A percentile compares a stretch with the other conserved stretches of the same genome.
Conservation (phyloP, 768 basidiomycete genomes). For the Scleroderma citrinum region DNA sequence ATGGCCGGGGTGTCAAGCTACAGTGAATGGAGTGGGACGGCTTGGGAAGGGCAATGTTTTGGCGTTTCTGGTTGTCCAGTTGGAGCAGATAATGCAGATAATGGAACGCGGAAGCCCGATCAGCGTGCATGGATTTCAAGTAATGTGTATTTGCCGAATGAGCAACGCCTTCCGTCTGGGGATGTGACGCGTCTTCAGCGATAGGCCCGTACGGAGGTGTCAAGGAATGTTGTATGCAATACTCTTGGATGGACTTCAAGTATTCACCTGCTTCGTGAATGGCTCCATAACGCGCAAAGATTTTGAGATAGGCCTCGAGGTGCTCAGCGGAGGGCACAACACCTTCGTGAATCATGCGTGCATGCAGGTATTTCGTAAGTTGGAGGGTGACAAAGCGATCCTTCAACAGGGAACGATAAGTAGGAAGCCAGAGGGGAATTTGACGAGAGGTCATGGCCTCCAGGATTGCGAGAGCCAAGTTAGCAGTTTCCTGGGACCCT, state of each 20-base stretch:
- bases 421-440: conserved; percentile 35
- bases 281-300: conserved; percentile 40
- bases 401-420: conserved; percentile 40
- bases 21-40: background rate
- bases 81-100: conserved; percentile 39
- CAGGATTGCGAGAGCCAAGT: conserved; percentile 37
- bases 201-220: conserved; percentile 17
- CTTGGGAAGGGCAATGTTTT: conserved; percentile 1
- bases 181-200: background rate
- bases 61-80: conserved; percentile 14
- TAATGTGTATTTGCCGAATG: conserved; percentile 39
- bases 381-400: conserved; percentile 48
- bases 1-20: background rate
- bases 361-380: conserved; percentile 42
- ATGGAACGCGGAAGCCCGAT: conserved; percentile 40
- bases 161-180: conserved; percentile 14
- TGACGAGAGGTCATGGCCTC: conserved; percentile 42
- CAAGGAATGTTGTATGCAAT: conserved; percentile 13
- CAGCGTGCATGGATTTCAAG: conserved; percentile 35
- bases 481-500: conserved; percentile 34
- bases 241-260: conserved; percentile 32
- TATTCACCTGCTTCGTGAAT: conserved; percentile 39
- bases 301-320: conserved; percentile 43
- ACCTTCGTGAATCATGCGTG: conserved; percentile 37
- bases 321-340: conserved; percentile 36